These are phyloP conservation scores for Mortierella sp. DNA, from an alignment of 371 early-diverging fungal species.

Conservation along the genomic window DNA sequence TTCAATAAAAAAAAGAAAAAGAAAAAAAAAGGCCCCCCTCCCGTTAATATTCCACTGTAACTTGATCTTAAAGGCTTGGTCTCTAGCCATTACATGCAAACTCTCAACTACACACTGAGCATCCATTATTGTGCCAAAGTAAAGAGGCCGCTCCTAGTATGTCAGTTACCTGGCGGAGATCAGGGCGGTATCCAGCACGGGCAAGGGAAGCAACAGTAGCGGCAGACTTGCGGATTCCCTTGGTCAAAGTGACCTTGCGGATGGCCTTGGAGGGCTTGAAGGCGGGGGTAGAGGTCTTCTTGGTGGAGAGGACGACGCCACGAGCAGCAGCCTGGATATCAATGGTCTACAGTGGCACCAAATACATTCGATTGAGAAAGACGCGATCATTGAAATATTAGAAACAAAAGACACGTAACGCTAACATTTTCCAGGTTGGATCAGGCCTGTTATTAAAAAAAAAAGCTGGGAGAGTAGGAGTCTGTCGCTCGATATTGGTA, in stretches of 20 bases:
- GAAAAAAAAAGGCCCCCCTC: background rate
- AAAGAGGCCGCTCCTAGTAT: too few relatives aligned
- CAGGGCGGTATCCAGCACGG: constrained; percentile 77
- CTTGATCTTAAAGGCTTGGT: too few relatives aligned
- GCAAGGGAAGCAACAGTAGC: constrained; percentile 79
- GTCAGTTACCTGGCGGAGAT: constrained; percentile 74
- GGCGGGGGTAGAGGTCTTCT: constrained; percentile 67
- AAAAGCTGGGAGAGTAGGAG: background rate
- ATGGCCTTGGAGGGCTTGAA: constrained; percentile 65
- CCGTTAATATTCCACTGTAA: background rate
- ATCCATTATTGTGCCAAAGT: too few relatives aligned
- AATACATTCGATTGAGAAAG: background rate
- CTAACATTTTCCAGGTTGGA: background rate
- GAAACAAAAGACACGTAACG: background rate
- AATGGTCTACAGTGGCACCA: constrained; percentile 61
- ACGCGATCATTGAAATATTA: background rate
- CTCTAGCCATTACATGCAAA: too few relatives aligned
- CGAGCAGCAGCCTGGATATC: constrained; percentile 68
- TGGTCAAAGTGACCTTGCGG: constrained; percentile 69
- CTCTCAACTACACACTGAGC: too few relatives aligned
- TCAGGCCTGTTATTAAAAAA: background rate
- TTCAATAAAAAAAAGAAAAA: background rate
- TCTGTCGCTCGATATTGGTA: background rate
- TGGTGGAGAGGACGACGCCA: constrained; percentile 72
- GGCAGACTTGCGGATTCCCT: constrained; percentile 75